Evolutionary conservation across 768 basidiomycete genomes (phyloP).

Genomic region (Hemileccinum impolitum): DNA sequence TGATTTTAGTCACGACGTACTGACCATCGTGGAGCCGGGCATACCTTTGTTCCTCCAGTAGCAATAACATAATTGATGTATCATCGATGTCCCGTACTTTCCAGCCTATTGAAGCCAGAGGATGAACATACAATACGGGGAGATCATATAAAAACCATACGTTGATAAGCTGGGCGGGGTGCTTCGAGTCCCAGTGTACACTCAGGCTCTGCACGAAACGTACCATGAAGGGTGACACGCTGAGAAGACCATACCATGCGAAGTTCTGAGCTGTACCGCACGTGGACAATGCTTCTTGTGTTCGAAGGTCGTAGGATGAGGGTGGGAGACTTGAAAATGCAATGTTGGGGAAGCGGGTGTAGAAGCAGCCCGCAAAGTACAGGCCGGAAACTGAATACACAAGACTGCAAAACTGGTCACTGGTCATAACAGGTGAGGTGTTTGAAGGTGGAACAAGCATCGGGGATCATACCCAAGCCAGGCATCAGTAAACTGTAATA

Average conservation of each 20-base stretch:
- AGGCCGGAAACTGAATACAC: conserved; percentile 71
- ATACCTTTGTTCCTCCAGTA: conserved; percentile 71
- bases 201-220: conserved; percentile 85
- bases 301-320: conserved; percentile 24
- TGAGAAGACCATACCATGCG: conserved; percentile 58
- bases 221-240: conserved; percentile 63
- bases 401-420: conserved; percentile 82
- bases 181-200: conserved; percentile 77
- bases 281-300: conserved; percentile 43
- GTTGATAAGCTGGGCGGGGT: conserved; percentile 82
- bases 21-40: background rate
- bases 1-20: background rate
- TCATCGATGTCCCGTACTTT: conserved; percentile 71
- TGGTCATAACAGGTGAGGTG: conserved; percentile 27
- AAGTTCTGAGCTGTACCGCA: conserved; percentile 48
- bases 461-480: conserved; percentile 68
- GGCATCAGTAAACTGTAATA: conserved; percentile 72
- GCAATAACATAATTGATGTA: conserved; percentile 65
- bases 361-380: conserved; percentile 73
- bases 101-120: conserved; percentile 55
- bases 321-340: background rate
- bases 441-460: background rate
- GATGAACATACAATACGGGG: background rate
- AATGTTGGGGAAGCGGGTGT: conserved; percentile 31
- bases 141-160: conserved; percentile 40